These are phyloP conservation scores for Homolaphlyctis polyrhiza DNA, from an alignment of 371 early-diverging fungal species.

Conservation along the genomic window DNA sequence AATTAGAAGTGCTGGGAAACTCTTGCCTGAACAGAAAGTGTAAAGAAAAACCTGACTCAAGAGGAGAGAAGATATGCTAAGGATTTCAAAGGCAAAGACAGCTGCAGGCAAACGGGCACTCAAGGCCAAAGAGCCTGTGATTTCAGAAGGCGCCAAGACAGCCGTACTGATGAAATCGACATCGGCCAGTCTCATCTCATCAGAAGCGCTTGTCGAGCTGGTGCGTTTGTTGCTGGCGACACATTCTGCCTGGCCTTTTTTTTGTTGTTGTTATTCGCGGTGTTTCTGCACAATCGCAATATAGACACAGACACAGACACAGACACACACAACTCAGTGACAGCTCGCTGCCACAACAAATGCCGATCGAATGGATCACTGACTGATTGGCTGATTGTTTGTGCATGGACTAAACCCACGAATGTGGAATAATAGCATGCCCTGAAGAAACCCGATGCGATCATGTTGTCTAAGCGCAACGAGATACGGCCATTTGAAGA, in stretches of 20 bases:
- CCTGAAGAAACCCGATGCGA: constrained; percentile 84
- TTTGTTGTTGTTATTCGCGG: no score
- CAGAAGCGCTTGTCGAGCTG: constrained; percentile 82
- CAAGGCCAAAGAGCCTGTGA: constrained; percentile 84
- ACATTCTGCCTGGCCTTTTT: no score
- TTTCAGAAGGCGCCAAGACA: constrained; percentile 85
- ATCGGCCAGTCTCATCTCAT: constrained; percentile 78
- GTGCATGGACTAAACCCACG: not conserved
- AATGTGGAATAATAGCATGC: constrained; percentile 53
- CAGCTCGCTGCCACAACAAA: not conserved
- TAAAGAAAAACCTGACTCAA: no score
- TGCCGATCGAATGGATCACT: not conserved
- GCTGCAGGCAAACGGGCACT: constrained; percentile 58
- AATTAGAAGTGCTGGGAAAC: no score
- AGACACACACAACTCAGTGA: no score
- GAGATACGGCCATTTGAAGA: constrained; percentile 96
- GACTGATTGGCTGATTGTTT: not conserved
- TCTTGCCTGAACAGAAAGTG: no score
- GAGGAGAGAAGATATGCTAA: not conserved
- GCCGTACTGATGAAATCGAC: constrained; percentile 84
- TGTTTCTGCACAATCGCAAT: no score
- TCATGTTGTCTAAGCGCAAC: constrained; percentile 89
- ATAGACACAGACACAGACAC: no score
- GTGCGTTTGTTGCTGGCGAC: constrained; percentile 37
- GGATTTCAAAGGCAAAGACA: constrained; percentile 26